These are phyloP conservation scores for Trifolium dubium DNA, from an alignment of 306 rosid genomes.

Conservation along the genomic window DNA sequence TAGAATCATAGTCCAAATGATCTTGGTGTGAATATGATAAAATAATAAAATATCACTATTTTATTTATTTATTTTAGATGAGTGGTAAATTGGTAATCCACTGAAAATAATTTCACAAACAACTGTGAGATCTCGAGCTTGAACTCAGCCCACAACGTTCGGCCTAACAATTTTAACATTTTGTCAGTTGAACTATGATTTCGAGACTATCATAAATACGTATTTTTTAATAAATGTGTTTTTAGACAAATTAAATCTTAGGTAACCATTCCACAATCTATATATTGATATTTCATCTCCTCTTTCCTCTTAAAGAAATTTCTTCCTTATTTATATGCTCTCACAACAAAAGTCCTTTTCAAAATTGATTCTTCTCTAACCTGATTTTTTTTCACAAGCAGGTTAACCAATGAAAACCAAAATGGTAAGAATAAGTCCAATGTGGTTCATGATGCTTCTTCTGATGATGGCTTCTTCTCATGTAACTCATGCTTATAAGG, in stretches of 20 bases:
- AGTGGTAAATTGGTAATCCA: too few relatives aligned
- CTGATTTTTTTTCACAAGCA: neutral
- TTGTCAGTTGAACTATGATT: too few relatives aligned
- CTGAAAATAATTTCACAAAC: too few relatives aligned
- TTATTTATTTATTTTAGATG: too few relatives aligned
- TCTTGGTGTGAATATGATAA: conserved; percentile 42
- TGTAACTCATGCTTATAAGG: conserved; percentile 37
- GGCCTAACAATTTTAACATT: too few relatives aligned
- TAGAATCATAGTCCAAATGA: conserved; percentile 10
- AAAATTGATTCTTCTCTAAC: conserved; percentile 20
- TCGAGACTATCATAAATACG: too few relatives aligned
- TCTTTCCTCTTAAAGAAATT: neutral
- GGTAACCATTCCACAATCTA: conserved; percentile 42
- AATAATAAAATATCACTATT: conserved; percentile 8
- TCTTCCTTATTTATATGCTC: conserved; percentile 17
- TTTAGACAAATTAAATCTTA: conserved; percentile 37
- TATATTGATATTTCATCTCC: conserved; percentile 19
- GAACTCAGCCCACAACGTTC: too few relatives aligned
- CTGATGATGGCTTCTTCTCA: conserved; percentile 34
- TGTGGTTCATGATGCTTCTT: conserved; percentile 39
- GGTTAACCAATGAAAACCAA: conserved; percentile 33
- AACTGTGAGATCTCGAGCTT: too few relatives aligned
- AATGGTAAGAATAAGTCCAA: conserved; percentile 37
- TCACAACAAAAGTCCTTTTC: conserved; percentile 29
- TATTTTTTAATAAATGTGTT: neutral